These are phyloP conservation scores for Crepidotus variabilis DNA, from an alignment of 768 basidiomycete genomes.

Conservation along the genomic window DNA sequence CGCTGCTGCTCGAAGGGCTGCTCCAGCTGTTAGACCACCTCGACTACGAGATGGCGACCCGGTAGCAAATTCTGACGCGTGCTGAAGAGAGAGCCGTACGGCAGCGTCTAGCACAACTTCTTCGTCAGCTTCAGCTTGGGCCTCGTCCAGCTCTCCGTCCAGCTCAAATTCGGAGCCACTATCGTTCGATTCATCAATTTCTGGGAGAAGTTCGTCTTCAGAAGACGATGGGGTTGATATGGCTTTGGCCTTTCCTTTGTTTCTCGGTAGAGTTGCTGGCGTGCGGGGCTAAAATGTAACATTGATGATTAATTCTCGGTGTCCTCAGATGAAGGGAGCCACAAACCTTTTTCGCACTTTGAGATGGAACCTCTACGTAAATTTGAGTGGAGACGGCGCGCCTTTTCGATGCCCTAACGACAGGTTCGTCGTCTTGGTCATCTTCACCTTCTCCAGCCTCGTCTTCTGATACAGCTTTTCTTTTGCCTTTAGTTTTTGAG, in stretches of 20 bases:
- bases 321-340: background rate
- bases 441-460: slow-evolving; percentile 20
- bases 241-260: slow-evolving; percentile 33
- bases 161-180: slow-evolving; percentile 60
- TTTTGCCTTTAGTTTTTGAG: slow-evolving; percentile 11
- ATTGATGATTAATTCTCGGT: background rate
- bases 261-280: slow-evolving; percentile 9
- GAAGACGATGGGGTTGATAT: slow-evolving; percentile 17
- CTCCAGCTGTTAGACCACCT: slow-evolving; percentile 33
- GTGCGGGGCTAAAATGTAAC: slow-evolving; percentile 8
- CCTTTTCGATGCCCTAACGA: slow-evolving; percentile 28
- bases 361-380: slow-evolving; percentile 30
- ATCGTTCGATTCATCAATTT: slow-evolving; percentile 44
- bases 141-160: slow-evolving; percentile 29
- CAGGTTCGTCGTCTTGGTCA: slow-evolving; percentile 17
- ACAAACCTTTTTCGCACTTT: slow-evolving; percentile 23
- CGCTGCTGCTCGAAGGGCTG: slow-evolving; percentile 44
- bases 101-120: slow-evolving; percentile 56
- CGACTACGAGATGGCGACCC: slow-evolving; percentile 30
- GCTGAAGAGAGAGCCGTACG: slow-evolving; percentile 48
- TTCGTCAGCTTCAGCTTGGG: slow-evolving; percentile 38
- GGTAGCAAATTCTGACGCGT: slow-evolving; percentile 26
- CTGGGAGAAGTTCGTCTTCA: slow-evolving; percentile 36
- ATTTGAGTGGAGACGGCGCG: slow-evolving; percentile 29
- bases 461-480: slow-evolving; percentile 18